These are phyloP conservation scores for Chalciporus sphaerocephalus DNA, from an alignment of 768 basidiomycete species.

Conservation along the genomic window DNA sequence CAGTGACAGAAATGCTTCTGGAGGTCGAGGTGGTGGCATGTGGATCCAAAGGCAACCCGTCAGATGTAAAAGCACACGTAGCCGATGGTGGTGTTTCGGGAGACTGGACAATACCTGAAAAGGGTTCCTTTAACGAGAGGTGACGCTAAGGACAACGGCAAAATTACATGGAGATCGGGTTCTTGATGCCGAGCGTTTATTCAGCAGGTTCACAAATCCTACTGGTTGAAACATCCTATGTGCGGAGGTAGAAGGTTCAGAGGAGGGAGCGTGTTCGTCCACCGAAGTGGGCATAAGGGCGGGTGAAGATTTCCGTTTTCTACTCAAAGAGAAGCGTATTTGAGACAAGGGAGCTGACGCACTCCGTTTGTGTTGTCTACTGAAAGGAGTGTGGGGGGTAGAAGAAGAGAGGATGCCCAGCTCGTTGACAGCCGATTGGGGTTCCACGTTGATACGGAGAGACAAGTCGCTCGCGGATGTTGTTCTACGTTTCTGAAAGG, in stretches of 20 bases:
- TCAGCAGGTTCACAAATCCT: slow-evolving; percentile 16
- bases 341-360: slow-evolving; percentile 3
- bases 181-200: slow-evolving; percentile 14
- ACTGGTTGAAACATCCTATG: slow-evolving; percentile 1
- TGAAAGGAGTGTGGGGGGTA: neutral
- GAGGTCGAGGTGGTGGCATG: neutral
- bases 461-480: neutral
- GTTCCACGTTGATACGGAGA: slow-evolving; percentile 1
- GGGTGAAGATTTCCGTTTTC: slow-evolving; percentile 9
- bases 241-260: neutral
- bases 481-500: neutral
- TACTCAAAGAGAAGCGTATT: slow-evolving; percentile 7
- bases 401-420: slow-evolving; percentile 1
- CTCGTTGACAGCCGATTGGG: slow-evolving; percentile 8
- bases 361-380: neutral
- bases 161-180: slow-evolving; percentile 17
- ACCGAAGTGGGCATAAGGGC: neutral
- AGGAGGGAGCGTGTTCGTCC: neutral
- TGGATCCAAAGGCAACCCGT: neutral
- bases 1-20: neutral
- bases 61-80: neutral
- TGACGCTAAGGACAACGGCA: neutral
- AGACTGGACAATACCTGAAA: slow-evolving; percentile 7
- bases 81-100: neutral
- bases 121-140: neutral